These are phyloP conservation scores for Rhododendron molle DNA, from an alignment of 148 eudicot species.

Conservation along the genomic window DNA sequence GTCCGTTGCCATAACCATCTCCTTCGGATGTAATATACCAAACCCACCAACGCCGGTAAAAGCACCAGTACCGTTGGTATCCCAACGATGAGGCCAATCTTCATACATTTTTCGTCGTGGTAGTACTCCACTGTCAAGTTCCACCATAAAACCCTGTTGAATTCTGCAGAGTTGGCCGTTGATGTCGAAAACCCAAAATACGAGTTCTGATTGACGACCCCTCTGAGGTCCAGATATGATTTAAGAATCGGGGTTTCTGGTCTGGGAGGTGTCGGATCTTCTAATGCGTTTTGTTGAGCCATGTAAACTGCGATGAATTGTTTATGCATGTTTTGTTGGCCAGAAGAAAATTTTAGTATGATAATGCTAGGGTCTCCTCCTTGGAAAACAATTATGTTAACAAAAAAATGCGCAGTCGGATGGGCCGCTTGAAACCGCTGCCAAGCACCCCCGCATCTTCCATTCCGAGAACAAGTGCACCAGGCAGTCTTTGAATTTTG, in stretches of 20 bases:
- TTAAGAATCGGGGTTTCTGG: slow-evolving; percentile 47
- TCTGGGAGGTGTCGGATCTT: slow-evolving; percentile 21
- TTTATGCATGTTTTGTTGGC: too few species aligned
- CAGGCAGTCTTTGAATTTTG: too few species aligned
- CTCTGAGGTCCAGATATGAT: slow-evolving; percentile 12
- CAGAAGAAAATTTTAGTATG: too few species aligned
- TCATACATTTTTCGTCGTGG: background rate
- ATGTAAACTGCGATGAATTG: slow-evolving; percentile 46
- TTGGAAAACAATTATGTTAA: too few species aligned
- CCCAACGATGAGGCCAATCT: slow-evolving; percentile 15
- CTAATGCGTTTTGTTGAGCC: slow-evolving; percentile 6
- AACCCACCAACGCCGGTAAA: slow-evolving; percentile 10
- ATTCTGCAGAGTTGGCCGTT: slow-evolving; percentile 43
- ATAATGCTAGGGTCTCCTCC: too few species aligned
- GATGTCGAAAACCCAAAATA: slow-evolving; percentile 86
- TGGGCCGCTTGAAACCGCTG: too few species aligned
- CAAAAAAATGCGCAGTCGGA: too few species aligned
- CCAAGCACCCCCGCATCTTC: too few species aligned
- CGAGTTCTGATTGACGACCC: slow-evolving; percentile 33
- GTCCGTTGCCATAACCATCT: slow-evolving; percentile 9
- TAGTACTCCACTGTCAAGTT: slow-evolving; percentile 57
- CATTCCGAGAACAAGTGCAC: too few species aligned
- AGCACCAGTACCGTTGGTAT: slow-evolving; percentile 16
- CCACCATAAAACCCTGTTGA: slow-evolving; percentile 77
- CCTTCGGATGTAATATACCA: slow-evolving; percentile 16